A percentile compares a stretch with the other conserved stretches of the same genome.
phyloP scores from a whole-genome alignment of 2,329 filamentous ascomycete genomes.

The Exophiala bonariae region DNA sequence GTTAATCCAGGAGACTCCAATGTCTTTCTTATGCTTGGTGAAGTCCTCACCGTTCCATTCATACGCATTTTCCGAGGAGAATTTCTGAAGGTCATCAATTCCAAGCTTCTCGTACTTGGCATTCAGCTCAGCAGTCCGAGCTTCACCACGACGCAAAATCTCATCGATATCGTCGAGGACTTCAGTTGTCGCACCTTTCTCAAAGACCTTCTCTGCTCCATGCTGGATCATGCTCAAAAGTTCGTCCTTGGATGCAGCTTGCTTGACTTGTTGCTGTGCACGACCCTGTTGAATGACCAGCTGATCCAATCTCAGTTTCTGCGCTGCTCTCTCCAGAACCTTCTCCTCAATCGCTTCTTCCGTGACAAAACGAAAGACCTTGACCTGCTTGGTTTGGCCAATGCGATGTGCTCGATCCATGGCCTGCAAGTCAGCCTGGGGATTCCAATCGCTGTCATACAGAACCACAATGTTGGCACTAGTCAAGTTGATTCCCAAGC shows the following conservation, averaged over 20 bases:
- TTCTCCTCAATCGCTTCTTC: slow-evolving; percentile 99
- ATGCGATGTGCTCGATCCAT: slow-evolving; percentile 99
- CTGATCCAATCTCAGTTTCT: slow-evolving; percentile 94
- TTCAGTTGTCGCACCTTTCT: slow-evolving; percentile 67
- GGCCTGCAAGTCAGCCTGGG: slow-evolving; percentile 94
- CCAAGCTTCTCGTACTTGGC: slow-evolving; percentile 95
- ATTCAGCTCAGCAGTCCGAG: slow-evolving; percentile 84
- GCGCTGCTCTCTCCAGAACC: slow-evolving; percentile 91
- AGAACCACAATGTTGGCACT: slow-evolving; percentile 93
- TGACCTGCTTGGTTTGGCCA: slow-evolving; percentile 95
- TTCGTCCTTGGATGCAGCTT: slow-evolving; percentile 92
- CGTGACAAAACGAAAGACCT: slow-evolving; percentile 94
- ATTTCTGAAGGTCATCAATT: slow-evolving; percentile 95
- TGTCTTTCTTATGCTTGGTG: slow-evolving; percentile 85
- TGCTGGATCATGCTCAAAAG: slow-evolving; percentile 98
- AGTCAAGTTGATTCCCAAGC: slow-evolving; percentile 94
- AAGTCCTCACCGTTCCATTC: slow-evolving; percentile 99
- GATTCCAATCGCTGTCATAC: slow-evolving; percentile 98
- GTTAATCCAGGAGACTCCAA: slow-evolving; percentile 95
- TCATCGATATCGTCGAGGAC: slow-evolving; percentile 80
- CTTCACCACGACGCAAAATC: slow-evolving; percentile 82
- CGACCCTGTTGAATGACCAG: slow-evolving; percentile 97
- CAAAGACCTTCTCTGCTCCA: slow-evolving; percentile 92
- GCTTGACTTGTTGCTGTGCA: slow-evolving; percentile 85
- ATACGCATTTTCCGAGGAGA: slow-evolving; percentile 94